Evolutionary conservation across 306 rosid species (phyloP), one percentile per base, ranked within the genome.

Genomic region (Prunus fruticosa): DNA sequence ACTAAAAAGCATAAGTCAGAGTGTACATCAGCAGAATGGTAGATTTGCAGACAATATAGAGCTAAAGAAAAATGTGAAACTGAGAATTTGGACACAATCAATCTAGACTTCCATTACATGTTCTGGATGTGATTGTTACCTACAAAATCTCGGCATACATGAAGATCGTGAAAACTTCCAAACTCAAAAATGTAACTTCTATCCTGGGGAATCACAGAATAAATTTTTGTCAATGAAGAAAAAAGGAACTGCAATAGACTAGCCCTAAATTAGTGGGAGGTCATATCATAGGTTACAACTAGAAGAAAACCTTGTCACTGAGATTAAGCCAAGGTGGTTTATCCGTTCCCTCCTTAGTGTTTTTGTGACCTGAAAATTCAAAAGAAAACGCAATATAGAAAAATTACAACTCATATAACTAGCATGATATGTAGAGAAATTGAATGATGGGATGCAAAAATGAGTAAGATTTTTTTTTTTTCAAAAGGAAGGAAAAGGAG

Each of bases 281-380:
- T 15, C 22, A 27, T 2, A 61, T 6, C 41, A 11, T 3, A 60
- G n/a, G 8, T 16, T 27, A 27, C 11, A 69, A 81, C 49, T 3
- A 67, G 46, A 69, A 71, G 56, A 64, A 74, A 83, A 95, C 98
- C 98, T 92, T 82, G 72, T 76, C 86, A 43, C 79, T 53, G 67
- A 95, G 93, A 76, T 95, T 92, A 75, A 95, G 92, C 97, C 89
- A 90, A 20, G 99, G 96, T 38, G 97, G 96, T 83, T 89, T 86
- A 77, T 87, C 85, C 67, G 99, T 85, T 71, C 97, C 97, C 89
- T 92, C 99, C 82, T 91, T 92, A 6, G 97, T 92, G 83, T 80
- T 75, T 77, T 87, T 95, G 72, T 89, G 93, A 76, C 87, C 98
- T 95, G 84, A 75, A 78, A 41, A 68, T 79, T 75, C 22, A 78